These are phyloP conservation scores for Debaryomyces castellii DNA, from an alignment of 805 yeast genomes.

Conservation along the genomic window DNA sequence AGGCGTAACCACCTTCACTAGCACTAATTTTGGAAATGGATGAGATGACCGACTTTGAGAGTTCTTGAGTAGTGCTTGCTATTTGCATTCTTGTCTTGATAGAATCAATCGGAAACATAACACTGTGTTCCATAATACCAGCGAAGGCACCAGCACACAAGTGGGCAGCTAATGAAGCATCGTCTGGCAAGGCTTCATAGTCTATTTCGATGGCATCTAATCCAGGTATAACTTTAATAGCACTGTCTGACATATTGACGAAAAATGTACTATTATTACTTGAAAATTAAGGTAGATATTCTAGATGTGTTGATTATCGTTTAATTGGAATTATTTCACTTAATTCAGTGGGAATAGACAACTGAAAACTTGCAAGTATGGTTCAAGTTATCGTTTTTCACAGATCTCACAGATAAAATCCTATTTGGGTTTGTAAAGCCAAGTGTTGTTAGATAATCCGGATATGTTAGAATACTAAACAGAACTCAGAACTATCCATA, in stretches of 20 bases:
- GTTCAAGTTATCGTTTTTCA: not conserved
- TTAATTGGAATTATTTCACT: no score
- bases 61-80: slow-evolving; percentile 15
- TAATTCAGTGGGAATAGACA: not conserved
- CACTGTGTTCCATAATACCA: slow-evolving; percentile 98
- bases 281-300: no score
- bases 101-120: slow-evolving; percentile 96
- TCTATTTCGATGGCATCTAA: slow-evolving; percentile 60
- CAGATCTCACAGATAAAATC: not conserved
- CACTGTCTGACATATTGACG: not conserved
- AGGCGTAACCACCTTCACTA: slow-evolving; percentile 80
- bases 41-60: slow-evolving; percentile 49
- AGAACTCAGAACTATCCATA: not conserved
- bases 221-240: slow-evolving; percentile 16
- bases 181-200: slow-evolving; percentile 88
- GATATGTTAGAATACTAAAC: not conserved
- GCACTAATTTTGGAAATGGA: slow-evolving; percentile 77
- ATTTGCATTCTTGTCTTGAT: slow-evolving; percentile 94
- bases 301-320: no score
- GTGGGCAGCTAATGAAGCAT: slow-evolving; percentile 80
- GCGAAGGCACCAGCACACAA: slow-evolving; percentile 95
- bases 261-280: not conserved
- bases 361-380: not conserved
- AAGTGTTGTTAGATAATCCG: not conserved
- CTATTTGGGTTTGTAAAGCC: not conserved